Evolutionary conservation across 495 filamentous ascomycete species (phyloP), one percentile per base, ranked within the genome.

Genomic region (Aspergillus wentii): DNA sequence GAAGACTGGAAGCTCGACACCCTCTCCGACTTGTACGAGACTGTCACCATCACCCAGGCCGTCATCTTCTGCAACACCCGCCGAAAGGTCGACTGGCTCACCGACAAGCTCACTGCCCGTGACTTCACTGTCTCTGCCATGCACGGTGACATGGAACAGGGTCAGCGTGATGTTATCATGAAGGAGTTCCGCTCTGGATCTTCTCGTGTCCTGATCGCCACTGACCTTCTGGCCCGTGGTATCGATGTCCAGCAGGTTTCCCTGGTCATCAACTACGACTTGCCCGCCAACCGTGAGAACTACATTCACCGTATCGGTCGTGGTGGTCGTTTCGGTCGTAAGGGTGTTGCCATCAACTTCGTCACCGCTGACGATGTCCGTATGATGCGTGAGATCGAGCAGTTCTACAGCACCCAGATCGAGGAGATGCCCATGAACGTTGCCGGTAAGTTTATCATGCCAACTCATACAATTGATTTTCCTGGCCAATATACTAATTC

Each of bases 21-120:
- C 30, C 88, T 98, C 20, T 97, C 86, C 57, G 92, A 98, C 68
- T 72, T 98, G 41, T 98, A 98, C 78, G 92, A 98, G 66, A 98
- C 92, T 21, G 84, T 98, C 59, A 98, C 92, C 50, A 98, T 98
- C 62, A 98, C 92, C 40, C 92, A 98, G 67, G 92, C 92, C 43
- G 92, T 98, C 63, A 98, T 98, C 71, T 98, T 98, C 84, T 98
- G 92, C 77, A 98, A 98, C 79, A 98, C 92, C 50, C 85, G 94
- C 57, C 79, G 92, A 70, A 98, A 98, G 89, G 92, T 98, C 58
- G 92, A 98, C 75, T 98, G 92, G 92, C 83, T 98, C 49, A 98
- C 92, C 46, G 91, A 96, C 73, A 98, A 96, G 80, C 88, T 98
- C 62, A 86, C 87, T 52, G 85, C 86, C 52, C 87, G 88, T 70